Evolutionary conservation across 495 filamentous ascomycete genomes (phyloP), one percentile per base, ranked within the genome.

Genomic region (Aspergillus sclerotiicarbonarius): DNA sequence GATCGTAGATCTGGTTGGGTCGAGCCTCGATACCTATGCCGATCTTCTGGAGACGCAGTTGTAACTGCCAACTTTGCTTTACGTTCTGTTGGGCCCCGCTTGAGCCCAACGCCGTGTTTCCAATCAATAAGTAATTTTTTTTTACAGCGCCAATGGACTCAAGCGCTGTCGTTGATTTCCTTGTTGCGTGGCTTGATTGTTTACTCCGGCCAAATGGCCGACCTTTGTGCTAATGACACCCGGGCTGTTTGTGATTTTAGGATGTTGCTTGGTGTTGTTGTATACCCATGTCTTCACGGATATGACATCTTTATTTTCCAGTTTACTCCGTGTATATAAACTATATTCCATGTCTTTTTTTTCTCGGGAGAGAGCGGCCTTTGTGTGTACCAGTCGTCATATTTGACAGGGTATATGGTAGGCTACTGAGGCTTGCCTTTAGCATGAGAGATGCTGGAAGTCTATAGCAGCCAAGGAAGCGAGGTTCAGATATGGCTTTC

Each of bases 1-100:
- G 1, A 76, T 82, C 59, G 76, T 81, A 31, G 80, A 82, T 52
- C 57, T 82, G 29, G 74, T 81, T 41, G 79, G 75, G 12, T 77
- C 72, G 12, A 76, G 72, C 39, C 62, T 81, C 35, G 72, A 79
- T 64, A 70, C 71, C 18, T 74, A 80, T 64, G 73, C 72, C 5
- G 72, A 77, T 53, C 69, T 79, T 6, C 53, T 74, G 47, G 73
- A 79, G 56, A 58, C 59, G 19, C 70, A 65, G 61, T 21, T 62
- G 20, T 67, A 58, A 44, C 41, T n/a, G n/a, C n/a, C 13, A n/a
- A 41, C 12, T n/a, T 6, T n/a, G 25, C 39, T 9, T 29, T 35
- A 25, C 35, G 33, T 39, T 51, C 9, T 30, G 3, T 50, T 20
- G 53, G 31, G 47, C 45, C 31, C 31, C 51, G 41, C 51, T 46